Percentiles rank a stretch among this genome's conserved stretches.
These are phyloP conservation scores for Gyromitra esculenta DNA, from an alignment of 2,329 filamentous ascomycete genomes.

Conservation along the genomic window DNA sequence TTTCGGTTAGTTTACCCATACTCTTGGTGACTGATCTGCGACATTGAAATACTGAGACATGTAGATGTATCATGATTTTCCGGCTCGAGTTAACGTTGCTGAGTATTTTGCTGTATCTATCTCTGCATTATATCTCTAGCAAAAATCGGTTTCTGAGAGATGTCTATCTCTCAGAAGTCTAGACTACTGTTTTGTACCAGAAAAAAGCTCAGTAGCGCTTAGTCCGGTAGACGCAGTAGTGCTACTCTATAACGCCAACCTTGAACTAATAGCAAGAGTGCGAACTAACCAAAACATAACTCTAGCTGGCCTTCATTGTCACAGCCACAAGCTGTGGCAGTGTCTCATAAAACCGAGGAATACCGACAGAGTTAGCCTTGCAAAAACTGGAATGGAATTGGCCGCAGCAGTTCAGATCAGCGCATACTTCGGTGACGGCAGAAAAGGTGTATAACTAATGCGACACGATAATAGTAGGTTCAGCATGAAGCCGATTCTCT, in stretches of 20 bases:
- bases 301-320: conserved; percentile 3
- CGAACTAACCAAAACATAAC: conserved; percentile 8
- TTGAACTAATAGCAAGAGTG: background rate
- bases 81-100: background rate
- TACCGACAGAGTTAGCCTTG: conserved; percentile 3
- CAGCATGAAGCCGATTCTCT: conserved; percentile 22
- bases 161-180: background rate
- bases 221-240: conserved; percentile 12
- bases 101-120: conserved; percentile 1
- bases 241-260: background rate
- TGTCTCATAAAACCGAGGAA: conserved; percentile 3
- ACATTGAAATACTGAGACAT: conserved; percentile 22
- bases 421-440: conserved; percentile 13
- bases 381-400: background rate
- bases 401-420: conserved; percentile 1
- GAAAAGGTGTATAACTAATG: conserved; percentile 10
- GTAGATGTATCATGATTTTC: conserved; percentile 7
- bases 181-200: background rate
- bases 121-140: background rate
- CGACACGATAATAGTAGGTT: conserved; percentile 3
- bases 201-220: conserved; percentile 6
- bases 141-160: background rate
- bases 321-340: conserved; percentile 16
- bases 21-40: conserved; percentile 10
- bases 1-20: conserved; percentile 6